phyloP scores from a whole-genome alignment of 1,139 yeast genomes.

The Pichia sp. region DNA sequence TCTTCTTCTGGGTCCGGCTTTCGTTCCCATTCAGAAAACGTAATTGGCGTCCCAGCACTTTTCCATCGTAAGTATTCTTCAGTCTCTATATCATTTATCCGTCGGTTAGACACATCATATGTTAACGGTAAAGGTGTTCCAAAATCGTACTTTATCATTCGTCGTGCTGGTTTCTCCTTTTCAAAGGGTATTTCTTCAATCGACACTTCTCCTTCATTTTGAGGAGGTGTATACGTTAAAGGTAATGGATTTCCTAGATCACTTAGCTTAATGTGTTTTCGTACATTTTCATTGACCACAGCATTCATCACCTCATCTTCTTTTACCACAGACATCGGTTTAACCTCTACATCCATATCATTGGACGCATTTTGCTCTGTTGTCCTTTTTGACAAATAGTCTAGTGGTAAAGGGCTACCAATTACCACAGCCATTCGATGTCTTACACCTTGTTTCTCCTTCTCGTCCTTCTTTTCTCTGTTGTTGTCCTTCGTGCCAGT shows the following conservation, averaged over 20 bases:
- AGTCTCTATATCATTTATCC: neutral
- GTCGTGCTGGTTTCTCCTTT: neutral
- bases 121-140: constrained; percentile 13
- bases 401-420: constrained; percentile 16
- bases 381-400: constrained; percentile 1
- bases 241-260: constrained; percentile 15
- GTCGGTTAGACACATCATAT: neutral
- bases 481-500: neutral
- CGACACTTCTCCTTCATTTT: neutral
- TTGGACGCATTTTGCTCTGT: neutral
- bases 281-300: neutral
- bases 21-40: neutral
- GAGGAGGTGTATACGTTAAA: constrained; percentile 8
- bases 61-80: too few species aligned
- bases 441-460: neutral
- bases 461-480: neutral
- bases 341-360: neutral
- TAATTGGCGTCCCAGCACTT: too few species aligned
- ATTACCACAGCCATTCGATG: constrained; percentile 4
- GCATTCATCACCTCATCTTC: neutral
- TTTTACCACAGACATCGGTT: neutral
- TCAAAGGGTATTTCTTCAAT: neutral
- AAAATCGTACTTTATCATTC: constrained; percentile 1
- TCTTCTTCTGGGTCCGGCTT: neutral
- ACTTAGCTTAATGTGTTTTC: too few species aligned